Base-by-base conservation (phyloP, 257 asterid species). In the Primulina huaijiensis region DNA sequence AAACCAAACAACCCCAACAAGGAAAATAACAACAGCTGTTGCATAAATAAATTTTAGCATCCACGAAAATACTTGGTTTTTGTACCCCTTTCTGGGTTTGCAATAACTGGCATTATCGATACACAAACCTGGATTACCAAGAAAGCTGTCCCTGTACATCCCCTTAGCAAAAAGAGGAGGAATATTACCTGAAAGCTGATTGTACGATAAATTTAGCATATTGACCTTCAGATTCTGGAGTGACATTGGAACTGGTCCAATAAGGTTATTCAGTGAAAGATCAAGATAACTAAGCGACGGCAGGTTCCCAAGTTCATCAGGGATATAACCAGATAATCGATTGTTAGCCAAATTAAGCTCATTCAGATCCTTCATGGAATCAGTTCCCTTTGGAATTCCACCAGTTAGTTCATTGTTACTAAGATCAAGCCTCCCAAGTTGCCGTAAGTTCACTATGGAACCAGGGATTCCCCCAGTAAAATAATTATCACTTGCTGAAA, bases 271-370 rank as follows among this genome's bases (percentile, higher is more conserved):
- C 60, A 31, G 58, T 0, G 98, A 92, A 64, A 92, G 95, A 67
- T 92, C 98, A 4, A 92, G 96, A 67, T 88, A 92, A 76, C 87
- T 90, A 20, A 92, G 86, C 50, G 76, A 88, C 4, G 83, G 82
- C 71, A 92, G 74, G 61, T 62, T 80, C 61, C 98, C 97, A 6
- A 92, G 78, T 72, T 88, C 92, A 17, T 73, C 81, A 0, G 96
- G 95, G 68, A 92, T 85, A 35, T 68, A 66, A 6, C 98, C 97
- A 3, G 83, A 85, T 16, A 92, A 73, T 37, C 73, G 67, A 65
- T 92, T 92, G 25, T 74, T 76, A 3, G 89, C 85, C 82, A 92
- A 64, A 68, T 84, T 81, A 35, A 92, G 89, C 83, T 84, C 95
- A 72, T 84, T 84, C 37, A 92, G 78, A 74, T 81, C 81, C 83